Evolutionary conservation across 176 grass and related monocot genomes (phyloP), one percentile per base, ranked within the genome.

Genomic region (Musa itinerans): DNA sequence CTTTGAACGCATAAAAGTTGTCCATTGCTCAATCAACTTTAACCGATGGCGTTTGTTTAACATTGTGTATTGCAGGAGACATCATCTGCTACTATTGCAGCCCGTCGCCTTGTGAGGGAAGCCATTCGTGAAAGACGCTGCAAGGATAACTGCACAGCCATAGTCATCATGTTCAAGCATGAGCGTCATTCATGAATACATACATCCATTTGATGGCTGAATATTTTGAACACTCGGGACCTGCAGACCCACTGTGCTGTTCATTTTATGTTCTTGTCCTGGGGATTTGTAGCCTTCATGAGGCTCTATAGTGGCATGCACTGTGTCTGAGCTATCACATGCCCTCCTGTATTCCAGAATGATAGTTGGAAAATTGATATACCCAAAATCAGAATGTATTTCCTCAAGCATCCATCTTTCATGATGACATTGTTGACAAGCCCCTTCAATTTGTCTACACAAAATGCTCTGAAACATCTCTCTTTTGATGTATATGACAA

Each of bases 121-220:
- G 94, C 88, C 73, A 64, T 97, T 17, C 90, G 90, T 10, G 94
- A 97, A 73, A 84, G 94, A 78, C 84, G 86, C 29, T 97, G 94
- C 80, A 97, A 91, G 81, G 94, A 97, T 81, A 97, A 97, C 66
- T 93, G 94, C 82, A 91, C 94, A 4, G 90, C 94, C 59, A 78
- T 97, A 22, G 71, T 97, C 61, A 89, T 91, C 52, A 72, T 89
- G 23, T 93, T 97, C 74, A 93, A 80, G 80, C 85, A 87, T 68
- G 82, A 79, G 67, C 53, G 50, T 61, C 11, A 29, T 10, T 20
- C 17, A 50, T 70, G 68, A 70, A 50, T 50, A 20, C 24, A 24
- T 27, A 27, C 9, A 51, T 19, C 7, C 12, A 68, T 68, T 66
- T 16, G 12, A 68, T 16, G 26, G 65, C 13, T 34, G 13, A 10